These are phyloP conservation scores for Phylloboletellus chloephorus DNA, from an alignment of 1,284 basidiomycete genomes.

Conservation along the genomic window DNA sequence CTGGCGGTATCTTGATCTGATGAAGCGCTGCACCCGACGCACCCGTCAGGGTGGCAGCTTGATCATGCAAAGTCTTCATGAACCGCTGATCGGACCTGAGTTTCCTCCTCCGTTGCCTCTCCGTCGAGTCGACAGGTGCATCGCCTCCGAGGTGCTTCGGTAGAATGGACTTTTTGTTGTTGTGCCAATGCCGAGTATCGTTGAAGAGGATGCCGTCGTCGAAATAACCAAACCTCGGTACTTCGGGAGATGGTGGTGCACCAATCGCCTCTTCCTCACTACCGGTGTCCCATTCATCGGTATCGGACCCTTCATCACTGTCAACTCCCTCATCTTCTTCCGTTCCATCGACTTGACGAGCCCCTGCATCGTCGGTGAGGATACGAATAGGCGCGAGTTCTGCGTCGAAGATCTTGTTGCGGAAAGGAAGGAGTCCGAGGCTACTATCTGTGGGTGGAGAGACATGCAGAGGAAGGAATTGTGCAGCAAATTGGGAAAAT, in stretches of 20 bases:
- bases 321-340: conserved; percentile 17
- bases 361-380: conserved; percentile 16
- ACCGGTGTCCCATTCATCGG: conserved; percentile 26
- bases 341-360: background rate
- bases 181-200: conserved; percentile 59
- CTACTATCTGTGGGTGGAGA: conserved; percentile 8
- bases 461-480: conserved; percentile 13
- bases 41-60: conserved; percentile 59
- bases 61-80: conserved; percentile 51
- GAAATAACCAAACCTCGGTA: conserved; percentile 22
- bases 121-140: conserved; percentile 28
- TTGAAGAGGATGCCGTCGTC: conserved; percentile 43
- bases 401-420: conserved; percentile 45
- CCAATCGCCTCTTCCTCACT: conserved; percentile 8
- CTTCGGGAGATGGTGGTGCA: background rate
- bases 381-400: conserved; percentile 39
- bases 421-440: conserved; percentile 45
- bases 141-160: conserved; percentile 53
- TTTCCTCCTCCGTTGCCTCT: conserved; percentile 34
- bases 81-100: conserved; percentile 48
- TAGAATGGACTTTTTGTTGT: conserved; percentile 42
- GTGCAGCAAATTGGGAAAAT: conserved; percentile 23
- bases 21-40: conserved; percentile 49
- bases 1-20: conserved; percentile 47
- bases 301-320: conserved; percentile 2